Evolutionary conservation across 495 filamentous ascomycete species (phyloP), one percentile per base, ranked within the genome.

Genomic region (Filosporella fistucella): DNA sequence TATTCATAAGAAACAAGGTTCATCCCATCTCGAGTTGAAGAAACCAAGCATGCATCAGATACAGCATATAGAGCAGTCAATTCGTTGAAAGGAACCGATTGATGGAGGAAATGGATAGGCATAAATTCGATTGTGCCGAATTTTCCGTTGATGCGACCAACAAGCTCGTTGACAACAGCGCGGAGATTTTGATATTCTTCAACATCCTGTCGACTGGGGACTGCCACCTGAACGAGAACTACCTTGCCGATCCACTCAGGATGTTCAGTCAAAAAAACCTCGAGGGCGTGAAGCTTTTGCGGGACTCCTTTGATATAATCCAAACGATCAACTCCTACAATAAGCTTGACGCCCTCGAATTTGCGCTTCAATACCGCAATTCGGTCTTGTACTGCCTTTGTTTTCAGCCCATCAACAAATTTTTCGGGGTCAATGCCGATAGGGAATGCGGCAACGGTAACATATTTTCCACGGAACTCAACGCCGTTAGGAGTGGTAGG

Each of bases 291-390:
- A 14, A 97, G 71, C 62, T 97, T 97, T 64, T 95, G 89, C 0
- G 88, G 86, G n/a, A 97, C 81, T 24, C 91, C 91, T 59, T 97
- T 97, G 76, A 95, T 94, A 59, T 96, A 91, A 60, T 97, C 91
- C 34, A 97, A 73, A 30, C 91, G 78, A 58, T 97, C 91, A 17
- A 97, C 89, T 29, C 91, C 91, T 14, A 97, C 82, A 47, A 97
- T 94, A 23, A 97, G 70, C 66, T 91, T 91, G 38, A 88, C 81
- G 35, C 86, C 89, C 51, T 88, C 81, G 56, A 95, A 97, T 56
- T 85, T 86, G 45, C 84, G 82, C 55, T 86, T 76, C 7, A 97
- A 71, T 0, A 80, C 68, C 0, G 79, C 74, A 43, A 96, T 95
- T 13, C 91, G 85, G 39, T 84, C 77, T 60, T 86, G 78, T 0